Base-by-base conservation (phyloP, 1,284 basidiomycete genomes). In the Ustilago crameri region DNA sequence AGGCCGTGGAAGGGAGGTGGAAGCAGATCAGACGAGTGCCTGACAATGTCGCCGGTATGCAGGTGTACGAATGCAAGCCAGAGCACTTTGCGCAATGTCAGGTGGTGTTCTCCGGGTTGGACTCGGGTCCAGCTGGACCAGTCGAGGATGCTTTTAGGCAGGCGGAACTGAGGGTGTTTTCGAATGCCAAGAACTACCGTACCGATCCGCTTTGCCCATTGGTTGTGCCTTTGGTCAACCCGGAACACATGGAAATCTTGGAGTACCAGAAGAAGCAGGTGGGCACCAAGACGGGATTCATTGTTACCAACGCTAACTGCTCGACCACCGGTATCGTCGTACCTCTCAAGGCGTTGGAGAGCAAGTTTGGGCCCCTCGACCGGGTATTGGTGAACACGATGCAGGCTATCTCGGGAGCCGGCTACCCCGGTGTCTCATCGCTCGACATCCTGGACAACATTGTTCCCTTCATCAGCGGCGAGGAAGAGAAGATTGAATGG, bases 241-340 rank as follows among this genome's bases (percentile, higher is more conserved):
- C 93, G 0, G 86, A 87, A 8, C 96, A 99, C 84, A 86, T 98
- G 51, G 86, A 88, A 68, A 93, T 98, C 81, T 86, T 98, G 75
- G 87, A 88, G 0, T 90, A 93, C 81, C 96, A 98, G 85, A 73
- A 72, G 46, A 90, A 87, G 63, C 81, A 88, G 10, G 85, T 80
- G 45, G 55, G 55, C 22, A 89, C 90, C 30, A 64, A 76, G 0
- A 91, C 90, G 75, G 96, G 96, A 3, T 98, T 93, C 87, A 95
- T 99, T 83, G 90, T 98, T 69, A 95, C 93, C 58, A 99, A 99
- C 84, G 96, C 96, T 74, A 98, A 98, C 86, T 98, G 96, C 86
- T 93, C 93, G 34, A 98, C 96, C 17, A 99, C 96, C 2, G 95
- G 91, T 24, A 87, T 92, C 70, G 93, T 96, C 66, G 90, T 98